phyloP scores from a whole-genome alignment of 140 eudicot genomes.

The Erigeron philadelphicus region DNA sequence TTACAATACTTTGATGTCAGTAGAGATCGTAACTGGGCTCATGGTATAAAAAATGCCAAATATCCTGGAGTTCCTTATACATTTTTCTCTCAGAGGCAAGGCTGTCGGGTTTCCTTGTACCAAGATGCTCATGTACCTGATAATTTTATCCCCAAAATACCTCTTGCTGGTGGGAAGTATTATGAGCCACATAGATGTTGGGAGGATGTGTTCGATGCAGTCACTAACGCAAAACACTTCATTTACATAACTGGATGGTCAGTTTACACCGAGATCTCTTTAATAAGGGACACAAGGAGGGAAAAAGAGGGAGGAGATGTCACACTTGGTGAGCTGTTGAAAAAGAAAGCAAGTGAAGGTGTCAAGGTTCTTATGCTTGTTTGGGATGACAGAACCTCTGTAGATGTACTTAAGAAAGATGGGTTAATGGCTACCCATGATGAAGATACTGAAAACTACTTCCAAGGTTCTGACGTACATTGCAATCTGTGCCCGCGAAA shows the following conservation, averaged over 20 bases:
- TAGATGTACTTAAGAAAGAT: constrained; percentile 48
- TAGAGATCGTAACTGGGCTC: constrained; percentile 41
- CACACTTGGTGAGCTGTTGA: constrained; percentile 64
- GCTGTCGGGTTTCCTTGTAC: constrained; percentile 47
- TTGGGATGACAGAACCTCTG: constrained; percentile 73
- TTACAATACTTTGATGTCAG: constrained; percentile 47
- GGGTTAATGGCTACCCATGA: constrained; percentile 78
- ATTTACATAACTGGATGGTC: constrained; percentile 80
- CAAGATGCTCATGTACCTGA: constrained; percentile 63
- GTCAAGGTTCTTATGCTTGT: constrained; percentile 60
- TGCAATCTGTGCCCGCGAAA: constrained; percentile 62
- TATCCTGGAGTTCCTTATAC: constrained; percentile 61
- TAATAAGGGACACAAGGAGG: constrained; percentile 62
- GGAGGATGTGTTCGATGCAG: constrained; percentile 81
- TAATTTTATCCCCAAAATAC: constrained; percentile 57
- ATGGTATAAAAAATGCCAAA: constrained; percentile 35
- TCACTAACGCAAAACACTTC: constrained; percentile 67
- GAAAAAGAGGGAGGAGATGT: constrained; percentile 58
- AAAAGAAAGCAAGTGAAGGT: constrained; percentile 54
- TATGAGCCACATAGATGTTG: constrained; percentile 66
- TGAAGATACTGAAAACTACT: constrained; percentile 52
- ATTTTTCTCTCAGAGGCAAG: constrained; percentile 40
- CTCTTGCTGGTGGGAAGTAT: constrained; percentile 48
- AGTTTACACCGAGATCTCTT: constrained; percentile 52
- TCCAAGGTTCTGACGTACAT: constrained; percentile 45